phyloP scores from a whole-genome alignment of 1,284 basidiomycete genomes.

The Fomitopsis betulina region DNA sequence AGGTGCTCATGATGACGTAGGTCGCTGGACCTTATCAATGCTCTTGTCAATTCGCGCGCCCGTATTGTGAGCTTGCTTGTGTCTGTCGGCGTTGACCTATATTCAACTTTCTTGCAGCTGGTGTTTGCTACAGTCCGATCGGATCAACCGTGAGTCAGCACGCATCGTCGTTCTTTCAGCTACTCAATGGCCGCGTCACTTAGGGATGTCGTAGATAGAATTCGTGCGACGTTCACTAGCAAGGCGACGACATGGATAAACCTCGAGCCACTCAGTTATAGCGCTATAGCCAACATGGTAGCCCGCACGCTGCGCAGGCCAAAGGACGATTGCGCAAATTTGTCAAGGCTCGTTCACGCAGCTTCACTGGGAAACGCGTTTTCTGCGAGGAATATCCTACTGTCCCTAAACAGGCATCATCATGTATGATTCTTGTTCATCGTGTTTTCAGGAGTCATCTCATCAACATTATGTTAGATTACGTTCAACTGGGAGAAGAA shows the following conservation, averaged over 20 bases:
- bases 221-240: slow-evolving; percentile 51
- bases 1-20: slow-evolving; percentile 26
- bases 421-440: slow-evolving; percentile 33
- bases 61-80: slow-evolving; percentile 41
- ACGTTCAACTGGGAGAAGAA: slow-evolving; percentile 57
- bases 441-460: slow-evolving; percentile 2
- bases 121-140: slow-evolving; percentile 63
- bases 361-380: slow-evolving; percentile 66
- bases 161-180: neutral
- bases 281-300: slow-evolving; percentile 52
- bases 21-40: slow-evolving; percentile 58
- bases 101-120: slow-evolving; percentile 35
- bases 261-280: slow-evolving; percentile 52
- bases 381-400: slow-evolving; percentile 54
- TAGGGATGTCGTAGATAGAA: slow-evolving; percentile 43
- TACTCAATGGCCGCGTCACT: neutral
- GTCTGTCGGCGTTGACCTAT: neutral
- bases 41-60: slow-evolving; percentile 57
- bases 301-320: slow-evolving; percentile 57
- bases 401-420: slow-evolving; percentile 53
- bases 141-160: slow-evolving; percentile 43
- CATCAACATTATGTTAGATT: slow-evolving; percentile 36
- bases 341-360: slow-evolving; percentile 51
- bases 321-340: slow-evolving; percentile 47
- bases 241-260: slow-evolving; percentile 61